Conservation (phyloP, 2,329 filamentous ascomycete genomes). For the Cladophialophora immunda region DNA sequence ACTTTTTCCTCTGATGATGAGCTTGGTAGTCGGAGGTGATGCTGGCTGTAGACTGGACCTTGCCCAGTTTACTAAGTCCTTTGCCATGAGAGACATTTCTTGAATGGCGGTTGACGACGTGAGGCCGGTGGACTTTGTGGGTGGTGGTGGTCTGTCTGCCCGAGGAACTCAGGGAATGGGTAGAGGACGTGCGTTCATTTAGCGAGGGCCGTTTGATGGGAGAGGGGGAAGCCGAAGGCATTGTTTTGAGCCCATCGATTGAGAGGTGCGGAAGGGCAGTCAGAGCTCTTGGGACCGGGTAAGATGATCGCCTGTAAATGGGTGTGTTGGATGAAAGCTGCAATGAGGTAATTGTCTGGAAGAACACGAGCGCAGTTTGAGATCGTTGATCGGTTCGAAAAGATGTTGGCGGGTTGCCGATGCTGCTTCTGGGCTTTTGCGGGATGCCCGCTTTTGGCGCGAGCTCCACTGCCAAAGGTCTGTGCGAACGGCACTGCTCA, state of each 20-base stretch:
- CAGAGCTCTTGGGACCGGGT: background rate
- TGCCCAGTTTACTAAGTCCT: conserved; percentile 54
- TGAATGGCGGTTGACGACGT: conserved; percentile 53
- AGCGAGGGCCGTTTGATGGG: conserved; percentile 40
- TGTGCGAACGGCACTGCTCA: background rate
- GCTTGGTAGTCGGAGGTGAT: conserved; percentile 49
- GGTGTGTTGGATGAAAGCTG: background rate
- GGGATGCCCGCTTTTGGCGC: background rate
- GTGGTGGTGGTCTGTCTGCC: conserved; percentile 34
- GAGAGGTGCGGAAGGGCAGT: background rate
- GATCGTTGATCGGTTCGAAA: conserved; percentile 14
- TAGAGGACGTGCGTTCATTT: conserved; percentile 37
- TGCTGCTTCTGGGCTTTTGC: conserved; percentile 16
- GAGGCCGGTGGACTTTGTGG: conserved; percentile 51
- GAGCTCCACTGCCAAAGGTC: background rate
- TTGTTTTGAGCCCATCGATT: conserved; percentile 31
- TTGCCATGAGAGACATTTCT: conserved; percentile 55
- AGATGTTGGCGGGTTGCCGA: conserved; percentile 9
- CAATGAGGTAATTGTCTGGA: conserved; percentile 17
- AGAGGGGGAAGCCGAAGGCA: conserved; percentile 41
- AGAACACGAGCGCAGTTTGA: conserved; percentile 18
- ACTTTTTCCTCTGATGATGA: conserved; percentile 57
- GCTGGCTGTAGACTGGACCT: conserved; percentile 46
- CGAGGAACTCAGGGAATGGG: conserved; percentile 40
- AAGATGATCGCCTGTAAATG: conserved; percentile 10